Base-by-base conservation (phyloP, 169 alveolate genomes). In the Plasmodium inui region DNA sequence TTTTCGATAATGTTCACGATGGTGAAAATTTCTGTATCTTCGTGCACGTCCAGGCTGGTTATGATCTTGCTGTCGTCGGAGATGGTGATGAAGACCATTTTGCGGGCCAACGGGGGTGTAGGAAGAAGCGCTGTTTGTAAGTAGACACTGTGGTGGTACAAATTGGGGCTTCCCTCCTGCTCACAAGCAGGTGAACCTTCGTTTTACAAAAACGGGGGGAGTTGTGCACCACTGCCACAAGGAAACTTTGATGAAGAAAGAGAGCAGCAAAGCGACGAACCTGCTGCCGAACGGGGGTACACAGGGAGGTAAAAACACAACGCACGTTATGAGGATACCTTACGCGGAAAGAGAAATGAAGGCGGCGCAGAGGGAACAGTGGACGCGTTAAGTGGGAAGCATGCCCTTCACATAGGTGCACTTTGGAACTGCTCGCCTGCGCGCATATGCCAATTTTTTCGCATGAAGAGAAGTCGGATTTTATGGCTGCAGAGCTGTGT, bases 71-170 rank as follows among this genome's bases (percentile, higher is more conserved):
- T 89, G 50, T 89, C 94, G 44, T 89, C 94, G 19, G 94, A 89
- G 61, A 89, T 89, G 7, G 94, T 89, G 32, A 89, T 89, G 55
- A 89, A 89, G 32, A 89, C 94, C 94, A 89, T 89, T 79, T 19
- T 79, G 57, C 0, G 14, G 57, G 6, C 8, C 30, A 67, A 14
- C n/a, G 2, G 41, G 19, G 37, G n/a, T 19, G 57, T 32, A 22
- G 41, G 22, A 46, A 46, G 10, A 28, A 80, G 12, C 14, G 19
- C 28, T 28, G 22, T 78, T 39, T 78, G 61, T n/a, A 79, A 6
- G 55, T 32, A 72, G 37, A 72, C 17, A 22, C 44, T 72, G 37
- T 72, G 44, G 41, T 72, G 7, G 26, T 72, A 44, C 55, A 44
- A 44, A 44, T 10, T 7, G 55, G 55, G 55, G n/a, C 55, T 4